Base-by-base conservation (phyloP, 257 asterid genomes). In the Lithospermum erythrorhizon region DNA sequence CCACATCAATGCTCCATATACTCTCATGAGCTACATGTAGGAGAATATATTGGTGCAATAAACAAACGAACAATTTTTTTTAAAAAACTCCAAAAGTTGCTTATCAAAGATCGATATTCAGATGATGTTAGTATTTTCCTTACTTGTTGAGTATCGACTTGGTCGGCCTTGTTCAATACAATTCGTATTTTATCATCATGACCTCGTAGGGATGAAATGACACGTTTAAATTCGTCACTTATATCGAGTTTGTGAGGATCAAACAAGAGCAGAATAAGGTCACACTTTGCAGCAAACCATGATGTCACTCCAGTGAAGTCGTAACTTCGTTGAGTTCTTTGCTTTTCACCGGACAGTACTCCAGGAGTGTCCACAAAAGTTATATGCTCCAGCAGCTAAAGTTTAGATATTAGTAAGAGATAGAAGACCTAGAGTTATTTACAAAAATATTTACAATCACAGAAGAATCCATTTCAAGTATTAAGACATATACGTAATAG, bases 1-100 rank as follows among this genome's bases (percentile, higher is more conserved):
- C 98, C 98, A 91, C 98, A 91, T 91, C 70, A 91, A 66, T 25
- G 98, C 98, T 72, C 98, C 98, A 67, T 91, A 91, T 22, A 91
- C 96, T 73, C 96, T 81, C 98, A 91, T 91, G 56, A 91, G 94
- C 98, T 91, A 76, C 74, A 78, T 21, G 56, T 17, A 68, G 41
- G 48, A 61, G 45, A 35, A 35, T 6, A 35, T 35, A 35, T 35
- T 35, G 45, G 45, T 35, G 11, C 5, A 61, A 75, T 29, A 20
- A 48, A 41, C 18, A 17, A 68, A 65, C 55, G 41, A 69, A 64
- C 56, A 27, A 63, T 56, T 30, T 65, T 27, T 15, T 57, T 23
- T 55, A 30, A 54, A 29, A 63, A 59, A 41, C 48, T 63, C 17
- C 19, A 37, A 35, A 9, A 25, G 49, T 54, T 19, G 6, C 22